Conservation (phyloP, 352 stramenopile genomes). For the Globisporangium heterothallicum region DNA sequence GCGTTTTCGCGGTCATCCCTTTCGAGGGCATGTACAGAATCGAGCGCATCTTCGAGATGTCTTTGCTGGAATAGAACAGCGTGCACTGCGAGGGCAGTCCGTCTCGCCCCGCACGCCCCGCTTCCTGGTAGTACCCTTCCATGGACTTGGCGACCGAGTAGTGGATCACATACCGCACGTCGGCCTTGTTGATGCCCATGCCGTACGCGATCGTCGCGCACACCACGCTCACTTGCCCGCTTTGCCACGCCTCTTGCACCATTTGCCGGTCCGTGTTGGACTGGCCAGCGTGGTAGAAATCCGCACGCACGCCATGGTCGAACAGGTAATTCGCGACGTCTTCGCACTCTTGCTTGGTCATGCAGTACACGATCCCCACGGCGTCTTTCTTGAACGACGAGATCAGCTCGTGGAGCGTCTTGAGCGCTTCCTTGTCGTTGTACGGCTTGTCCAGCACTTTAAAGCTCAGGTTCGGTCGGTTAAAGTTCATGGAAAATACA, state of each 20-base stretch:
- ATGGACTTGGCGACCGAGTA: slow-evolving; percentile 90
- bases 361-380: slow-evolving; percentile 93
- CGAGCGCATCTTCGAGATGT: slow-evolving; percentile 80
- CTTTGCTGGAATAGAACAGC: slow-evolving; percentile 84
- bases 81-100: slow-evolving; percentile 89
- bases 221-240: slow-evolving; percentile 83
- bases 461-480: slow-evolving; percentile 92
- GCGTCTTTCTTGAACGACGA: slow-evolving; percentile 35
- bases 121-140: slow-evolving; percentile 99
- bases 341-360: slow-evolving; percentile 92
- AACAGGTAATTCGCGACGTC: slow-evolving; percentile 89
- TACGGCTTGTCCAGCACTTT: slow-evolving; percentile 74
- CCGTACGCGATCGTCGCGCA: slow-evolving; percentile 95
- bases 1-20: slow-evolving; percentile 68
- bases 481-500: slow-evolving; percentile 92
- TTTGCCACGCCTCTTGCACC: slow-evolving; percentile 74
- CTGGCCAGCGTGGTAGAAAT: slow-evolving; percentile 91
- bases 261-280: slow-evolving; percentile 72
- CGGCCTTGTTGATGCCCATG: slow-evolving; percentile 94
- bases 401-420: slow-evolving; percentile 50
- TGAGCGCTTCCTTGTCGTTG: slow-evolving; percentile 39
- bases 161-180: slow-evolving; percentile 93
- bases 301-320: slow-evolving; percentile 76
- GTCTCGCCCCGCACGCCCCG: slow-evolving; percentile 94
- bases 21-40: slow-evolving; percentile 79